Percentiles rank a stretch among this genome's conserved stretches.
Conservation (phyloP, 768 basidiomycete species). For the Boletus subparvulus region DNA sequence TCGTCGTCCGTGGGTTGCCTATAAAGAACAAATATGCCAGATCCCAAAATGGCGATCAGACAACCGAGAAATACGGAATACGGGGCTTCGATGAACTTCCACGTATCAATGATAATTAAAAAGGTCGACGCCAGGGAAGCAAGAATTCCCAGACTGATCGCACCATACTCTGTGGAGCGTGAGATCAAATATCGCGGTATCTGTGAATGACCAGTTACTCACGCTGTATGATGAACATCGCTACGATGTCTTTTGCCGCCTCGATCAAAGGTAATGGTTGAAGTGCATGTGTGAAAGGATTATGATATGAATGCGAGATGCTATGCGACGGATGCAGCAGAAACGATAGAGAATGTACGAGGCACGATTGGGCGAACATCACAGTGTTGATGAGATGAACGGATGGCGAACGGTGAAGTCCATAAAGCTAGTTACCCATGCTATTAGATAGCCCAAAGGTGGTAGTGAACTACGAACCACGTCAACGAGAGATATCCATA, state of each 20-base stretch:
- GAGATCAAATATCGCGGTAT: background rate
- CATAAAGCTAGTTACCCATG: slow-evolving; percentile 20
- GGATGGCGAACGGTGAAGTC: slow-evolving; percentile 16
- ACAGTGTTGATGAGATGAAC: slow-evolving; percentile 23
- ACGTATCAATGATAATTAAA: slow-evolving; percentile 8
- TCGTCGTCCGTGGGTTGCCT: background rate
- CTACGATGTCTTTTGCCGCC: slow-evolving; percentile 15
- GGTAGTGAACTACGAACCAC: slow-evolving; percentile 17
- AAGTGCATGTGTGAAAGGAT: slow-evolving; percentile 10
- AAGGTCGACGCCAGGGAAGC: slow-evolving; percentile 5
- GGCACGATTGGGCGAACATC: slow-evolving; percentile 24
- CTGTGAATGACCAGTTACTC: slow-evolving; percentile 7
- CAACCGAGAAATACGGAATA: slow-evolving; percentile 19
- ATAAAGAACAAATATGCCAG: background rate
- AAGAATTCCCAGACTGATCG: slow-evolving; percentile 24
- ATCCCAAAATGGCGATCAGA: slow-evolving; percentile 16
- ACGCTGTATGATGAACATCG: slow-evolving; percentile 26
- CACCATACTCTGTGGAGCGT: slow-evolving; percentile 30
- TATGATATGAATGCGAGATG: slow-evolving; percentile 2
- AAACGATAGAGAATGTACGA: slow-evolving; percentile 16
- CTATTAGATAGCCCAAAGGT: background rate
- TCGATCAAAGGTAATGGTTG: slow-evolving; percentile 17
- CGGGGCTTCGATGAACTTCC: slow-evolving; percentile 4
- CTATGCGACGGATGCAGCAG: slow-evolving; percentile 3
- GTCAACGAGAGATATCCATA: slow-evolving; percentile 23